phyloP scores from a whole-genome alignment of 306 rosid genomes.

The Vigna angularis region DNA sequence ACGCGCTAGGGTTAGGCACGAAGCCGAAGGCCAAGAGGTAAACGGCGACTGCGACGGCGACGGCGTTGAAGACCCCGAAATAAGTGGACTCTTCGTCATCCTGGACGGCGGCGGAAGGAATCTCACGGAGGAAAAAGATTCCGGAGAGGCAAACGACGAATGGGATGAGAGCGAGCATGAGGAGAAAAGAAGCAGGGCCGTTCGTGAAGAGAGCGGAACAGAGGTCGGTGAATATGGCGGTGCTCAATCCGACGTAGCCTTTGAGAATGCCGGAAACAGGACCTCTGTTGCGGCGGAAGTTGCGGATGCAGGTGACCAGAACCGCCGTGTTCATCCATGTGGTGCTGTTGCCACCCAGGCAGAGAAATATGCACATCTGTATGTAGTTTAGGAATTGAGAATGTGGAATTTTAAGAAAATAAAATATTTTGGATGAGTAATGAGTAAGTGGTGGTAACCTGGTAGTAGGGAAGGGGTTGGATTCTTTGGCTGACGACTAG shows the following conservation, averaged over 20 bases:
- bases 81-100: conserved; percentile 60
- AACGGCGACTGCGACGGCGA: conserved; percentile 77
- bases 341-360: conserved; percentile 95
- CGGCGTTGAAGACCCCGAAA: conserved; percentile 66
- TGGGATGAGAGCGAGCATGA: conserved; percentile 76
- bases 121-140: conserved; percentile 79
- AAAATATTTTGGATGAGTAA: neutral
- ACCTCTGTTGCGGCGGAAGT: conserved; percentile 84
- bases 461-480: conserved; percentile 82
- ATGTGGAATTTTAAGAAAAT: neutral
- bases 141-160: conserved; percentile 78
- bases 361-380: conserved; percentile 81
- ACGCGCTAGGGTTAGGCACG: conserved; percentile 53
- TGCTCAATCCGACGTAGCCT: conserved; percentile 85
- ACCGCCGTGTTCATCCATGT: conserved; percentile 99
- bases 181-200: conserved; percentile 69
- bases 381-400: neutral
- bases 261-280: conserved; percentile 91
- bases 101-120: conserved; percentile 47
- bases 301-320: conserved; percentile 82
- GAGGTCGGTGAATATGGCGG: conserved; percentile 88
- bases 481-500: conserved; percentile 79
- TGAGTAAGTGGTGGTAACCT: conserved; percentile 43
- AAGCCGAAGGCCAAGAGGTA: conserved; percentile 68
- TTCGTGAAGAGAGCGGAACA: conserved; percentile 72